A percentile compares a stretch with the other conserved stretches of the same genome.
These are phyloP conservation scores for Canna indica DNA, from an alignment of 176 grass and related monocot species.

Conservation along the genomic window DNA sequence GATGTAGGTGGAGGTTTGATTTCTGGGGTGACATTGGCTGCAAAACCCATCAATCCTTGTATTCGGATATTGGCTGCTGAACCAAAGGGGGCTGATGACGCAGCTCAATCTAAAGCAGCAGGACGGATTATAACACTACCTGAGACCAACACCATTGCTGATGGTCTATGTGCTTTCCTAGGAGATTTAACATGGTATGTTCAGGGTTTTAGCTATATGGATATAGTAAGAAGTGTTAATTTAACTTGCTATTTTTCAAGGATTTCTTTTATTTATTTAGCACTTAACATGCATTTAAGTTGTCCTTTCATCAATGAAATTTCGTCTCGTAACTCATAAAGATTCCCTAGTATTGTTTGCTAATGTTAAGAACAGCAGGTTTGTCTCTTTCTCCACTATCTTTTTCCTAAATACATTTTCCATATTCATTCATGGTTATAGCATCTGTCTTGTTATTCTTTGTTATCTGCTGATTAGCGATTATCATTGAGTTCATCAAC, in stretches of 20 bases:
- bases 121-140: constrained; percentile 60
- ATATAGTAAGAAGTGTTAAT: not conserved
- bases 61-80: constrained; percentile 79
- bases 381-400: not conserved
- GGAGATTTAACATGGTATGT: constrained; percentile 81
- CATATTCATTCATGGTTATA: not conserved
- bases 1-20: constrained; percentile 75
- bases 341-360: not conserved
- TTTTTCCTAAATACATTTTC: not conserved
- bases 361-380: not conserved
- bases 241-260: not conserved
- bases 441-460: no score
- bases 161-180: constrained; percentile 84
- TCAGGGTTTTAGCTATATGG: not conserved
- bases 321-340: not conserved
- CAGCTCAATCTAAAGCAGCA: constrained; percentile 71
- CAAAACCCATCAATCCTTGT: constrained; percentile 81
- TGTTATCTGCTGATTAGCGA: no score
- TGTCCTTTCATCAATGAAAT: not conserved
- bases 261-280: not conserved
- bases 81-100: constrained; percentile 82
- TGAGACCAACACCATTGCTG: constrained; percentile 70
- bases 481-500: no score
- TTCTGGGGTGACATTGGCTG: constrained; percentile 74
- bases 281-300: not conserved